Base-by-base conservation (phyloP, 176 grass and related monocot species). In the Avena sativa region DNA sequence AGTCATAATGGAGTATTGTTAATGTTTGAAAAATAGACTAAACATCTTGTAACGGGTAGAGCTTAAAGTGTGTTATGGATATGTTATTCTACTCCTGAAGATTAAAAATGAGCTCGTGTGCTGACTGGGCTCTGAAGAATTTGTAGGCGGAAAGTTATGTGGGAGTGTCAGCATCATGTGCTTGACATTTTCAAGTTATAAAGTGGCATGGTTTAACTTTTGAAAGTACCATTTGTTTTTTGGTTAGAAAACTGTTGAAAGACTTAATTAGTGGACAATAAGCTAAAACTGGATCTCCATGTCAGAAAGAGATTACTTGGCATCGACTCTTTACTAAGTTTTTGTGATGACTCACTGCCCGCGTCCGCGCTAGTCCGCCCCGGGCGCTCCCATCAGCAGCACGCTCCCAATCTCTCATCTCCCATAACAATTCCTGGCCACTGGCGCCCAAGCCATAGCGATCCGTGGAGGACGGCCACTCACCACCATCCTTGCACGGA, bases 101-200 rank as follows among this genome's bases (percentile, higher is more conserved):
- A 47, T 73, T 23, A 47, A n/a, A 34, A 9, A 25, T 23, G 64
- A 68, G 66, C 50, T 30, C 63, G 34, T 25, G 55, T 74, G 70
- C 71, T 60, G n/a, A 15, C 53, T 25, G 71, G 36, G 5, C 68
- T 84, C 53, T 19, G 16, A 84, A 84, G 16, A 63, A 15, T 49
- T n/a, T 48, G 82, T 50, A 50, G 57, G 23, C 57, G 34, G 19
- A 84, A 75, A 75, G 82, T 75, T 72, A 9, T 49, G 43, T 1
- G 40, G 0, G n/a, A 20, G 28, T 75, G 56, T 75, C 70, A 46
- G 26, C 16, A 14, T 75, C 82, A 16, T 51, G 11, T 50, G 55
- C 71, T 36, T 84, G 61, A 17, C 57, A 30, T 50, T 75, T 74
- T 8, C 16, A 74, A 44, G 20, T 23, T 70, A 14, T 52, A 38